Evolutionary conservation across 1,284 basidiomycete genomes (phyloP).

Genomic region (Cutaneotrichosporon cavernicola): DNA sequence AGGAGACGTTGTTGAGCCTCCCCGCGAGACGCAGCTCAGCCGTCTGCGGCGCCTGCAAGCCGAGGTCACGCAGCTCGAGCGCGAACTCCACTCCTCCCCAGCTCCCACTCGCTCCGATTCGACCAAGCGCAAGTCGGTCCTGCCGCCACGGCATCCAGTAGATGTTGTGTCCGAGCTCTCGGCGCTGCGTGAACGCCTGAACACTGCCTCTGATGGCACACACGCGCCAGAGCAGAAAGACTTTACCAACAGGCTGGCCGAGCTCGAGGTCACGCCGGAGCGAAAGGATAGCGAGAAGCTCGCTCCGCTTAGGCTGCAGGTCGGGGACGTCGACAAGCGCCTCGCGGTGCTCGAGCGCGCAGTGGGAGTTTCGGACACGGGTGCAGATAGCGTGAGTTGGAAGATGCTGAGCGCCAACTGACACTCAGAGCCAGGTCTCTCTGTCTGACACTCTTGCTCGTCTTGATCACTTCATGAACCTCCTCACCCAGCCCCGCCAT

Average conservation of each 20-base stretch:
- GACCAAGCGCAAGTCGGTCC: constrained; percentile 25
- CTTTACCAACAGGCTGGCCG: neutral
- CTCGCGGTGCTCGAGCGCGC: constrained; percentile 75
- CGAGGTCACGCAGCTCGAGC: constrained; percentile 56
- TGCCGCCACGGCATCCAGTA: constrained; percentile 32
- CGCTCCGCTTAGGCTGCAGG: too few relatives aligned
- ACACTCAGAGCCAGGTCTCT: constrained; percentile 11
- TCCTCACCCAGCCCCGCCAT: constrained; percentile 92
- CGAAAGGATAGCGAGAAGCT: neutral
- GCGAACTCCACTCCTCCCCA: constrained; percentile 36
- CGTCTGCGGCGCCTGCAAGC: constrained; percentile 53
- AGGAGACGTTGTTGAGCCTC: neutral
- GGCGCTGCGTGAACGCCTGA: constrained; percentile 34
- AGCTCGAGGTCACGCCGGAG: constrained; percentile 3
- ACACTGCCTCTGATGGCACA: constrained; percentile 9
- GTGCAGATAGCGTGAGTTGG: neutral
- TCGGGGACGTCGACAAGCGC: constrained; percentile 60
- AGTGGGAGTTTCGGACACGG: constrained; percentile 58
- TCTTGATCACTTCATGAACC: constrained; percentile 70
- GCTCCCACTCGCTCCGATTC: neutral
- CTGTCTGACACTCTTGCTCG: constrained; percentile 70
- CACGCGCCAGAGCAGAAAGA: constrained; percentile 3
- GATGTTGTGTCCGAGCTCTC: constrained; percentile 42
- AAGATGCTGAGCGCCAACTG: constrained; percentile 9
- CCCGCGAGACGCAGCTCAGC: constrained; percentile 29